These are phyloP conservation scores for Dryas octopetala DNA, from an alignment of 306 rosid genomes.

Conservation along the genomic window DNA sequence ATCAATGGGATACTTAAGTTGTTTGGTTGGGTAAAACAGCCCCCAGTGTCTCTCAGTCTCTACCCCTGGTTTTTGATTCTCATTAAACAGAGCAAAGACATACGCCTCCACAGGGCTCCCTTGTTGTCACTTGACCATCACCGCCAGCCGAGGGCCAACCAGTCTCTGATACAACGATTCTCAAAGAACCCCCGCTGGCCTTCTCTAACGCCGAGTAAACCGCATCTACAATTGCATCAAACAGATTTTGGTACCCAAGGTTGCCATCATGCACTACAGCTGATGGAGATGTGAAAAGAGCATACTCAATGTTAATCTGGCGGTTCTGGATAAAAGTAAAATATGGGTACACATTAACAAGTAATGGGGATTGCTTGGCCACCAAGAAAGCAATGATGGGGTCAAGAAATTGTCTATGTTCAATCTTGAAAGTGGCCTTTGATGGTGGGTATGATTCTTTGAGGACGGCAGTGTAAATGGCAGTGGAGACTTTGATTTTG, in stretches of 20 bases:
- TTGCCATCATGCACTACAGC: neutral
- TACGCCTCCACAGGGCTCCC: constrained; percentile 39
- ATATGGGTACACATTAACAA: constrained; percentile 8
- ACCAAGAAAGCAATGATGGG: constrained; percentile 10
- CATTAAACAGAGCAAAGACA: constrained; percentile 45
- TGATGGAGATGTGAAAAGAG: constrained; percentile 10
- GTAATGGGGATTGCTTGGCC: neutral
- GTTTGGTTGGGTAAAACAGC: constrained; percentile 38
- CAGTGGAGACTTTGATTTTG: constrained; percentile 23
- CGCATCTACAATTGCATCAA: constrained; percentile 43
- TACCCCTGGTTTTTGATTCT: constrained; percentile 21
- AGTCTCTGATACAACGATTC: constrained; percentile 44
- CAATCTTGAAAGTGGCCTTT: constrained; percentile 5
- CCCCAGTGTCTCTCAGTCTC: constrained; percentile 40
- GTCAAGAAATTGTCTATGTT: neutral
- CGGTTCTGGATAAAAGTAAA: neutral
- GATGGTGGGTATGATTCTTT: constrained; percentile 19
- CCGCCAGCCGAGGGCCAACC: constrained; percentile 61
- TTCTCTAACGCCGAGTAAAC: constrained; percentile 44
- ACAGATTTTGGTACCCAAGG: constrained; percentile 15
- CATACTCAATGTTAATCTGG: constrained; percentile 14
- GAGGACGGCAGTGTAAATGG: neutral
- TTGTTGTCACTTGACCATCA: constrained; percentile 21
- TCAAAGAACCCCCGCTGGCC: constrained; percentile 30
- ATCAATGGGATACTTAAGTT: constrained; percentile 33